These are phyloP conservation scores for Chernovozyma aurita DNA, from an alignment of 1,139 yeast species.

Conservation along the genomic window DNA sequence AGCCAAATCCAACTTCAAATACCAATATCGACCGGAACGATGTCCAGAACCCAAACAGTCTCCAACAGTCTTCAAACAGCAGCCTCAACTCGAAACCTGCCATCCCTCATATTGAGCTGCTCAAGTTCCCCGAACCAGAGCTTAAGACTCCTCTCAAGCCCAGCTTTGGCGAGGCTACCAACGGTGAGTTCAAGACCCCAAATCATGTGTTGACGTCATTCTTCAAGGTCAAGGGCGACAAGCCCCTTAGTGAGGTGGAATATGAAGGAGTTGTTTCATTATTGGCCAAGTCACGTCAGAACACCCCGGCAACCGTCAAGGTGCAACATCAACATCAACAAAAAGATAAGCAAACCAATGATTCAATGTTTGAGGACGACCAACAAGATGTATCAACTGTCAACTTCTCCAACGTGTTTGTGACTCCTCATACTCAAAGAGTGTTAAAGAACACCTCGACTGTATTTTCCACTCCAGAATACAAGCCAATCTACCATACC, in stretches of 20 bases:
- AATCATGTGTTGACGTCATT: slow-evolving; percentile 67
- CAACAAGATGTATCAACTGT: slow-evolving; percentile 1
- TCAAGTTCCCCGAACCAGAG: slow-evolving; percentile 13
- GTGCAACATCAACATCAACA: not conserved
- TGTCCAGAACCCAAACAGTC: no score
- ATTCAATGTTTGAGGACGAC: not conserved
- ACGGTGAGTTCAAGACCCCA: slow-evolving; percentile 13
- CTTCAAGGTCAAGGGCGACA: slow-evolving; percentile 70
- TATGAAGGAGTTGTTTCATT: slow-evolving; percentile 78
- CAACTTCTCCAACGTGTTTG: slow-evolving; percentile 8
- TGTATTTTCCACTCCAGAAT: slow-evolving; percentile 34
- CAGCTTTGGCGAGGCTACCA: not conserved
- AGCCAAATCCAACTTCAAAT: no score
- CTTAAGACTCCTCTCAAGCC: slow-evolving; percentile 8
- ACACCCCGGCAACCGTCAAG: slow-evolving; percentile 5
- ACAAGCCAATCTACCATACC: slow-evolving; percentile 35
- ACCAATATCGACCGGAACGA: no score
- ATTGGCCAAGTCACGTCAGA: slow-evolving; percentile 21
- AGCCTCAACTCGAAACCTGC: not conserved
- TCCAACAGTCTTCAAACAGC: no score
- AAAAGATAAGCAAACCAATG: not conserved
- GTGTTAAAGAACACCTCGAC: slow-evolving; percentile 14
- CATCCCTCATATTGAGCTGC: slow-evolving; percentile 7
- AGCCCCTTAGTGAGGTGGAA: slow-evolving; percentile 71
- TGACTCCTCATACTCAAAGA: slow-evolving; percentile 21